Evolutionary conservation across 2,329 filamentous ascomycete species (phyloP).

Genomic region (Sarocladium brachiariae): DNA sequence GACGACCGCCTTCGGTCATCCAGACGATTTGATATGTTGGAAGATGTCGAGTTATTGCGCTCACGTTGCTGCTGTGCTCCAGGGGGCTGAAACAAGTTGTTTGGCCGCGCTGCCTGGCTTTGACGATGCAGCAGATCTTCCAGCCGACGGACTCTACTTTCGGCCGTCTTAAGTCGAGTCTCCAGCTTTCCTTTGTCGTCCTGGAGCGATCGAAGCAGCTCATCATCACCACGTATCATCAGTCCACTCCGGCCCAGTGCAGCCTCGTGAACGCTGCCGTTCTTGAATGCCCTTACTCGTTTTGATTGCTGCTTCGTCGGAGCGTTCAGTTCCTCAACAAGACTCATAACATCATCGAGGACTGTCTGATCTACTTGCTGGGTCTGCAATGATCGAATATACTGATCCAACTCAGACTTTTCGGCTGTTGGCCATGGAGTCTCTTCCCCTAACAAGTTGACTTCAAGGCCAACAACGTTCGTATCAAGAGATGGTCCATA

Average conservation of each 20-base stretch:
- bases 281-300: slow-evolving; percentile 88
- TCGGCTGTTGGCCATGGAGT: slow-evolving; percentile 72
- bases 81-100: slow-evolving; percentile 47
- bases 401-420: slow-evolving; percentile 69
- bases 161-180: slow-evolving; percentile 70
- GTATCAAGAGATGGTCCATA: slow-evolving; percentile 63
- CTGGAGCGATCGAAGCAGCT: slow-evolving; percentile 68
- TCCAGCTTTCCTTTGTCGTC: slow-evolving; percentile 74
- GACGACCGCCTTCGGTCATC: slow-evolving; percentile 41
- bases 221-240: slow-evolving; percentile 79
- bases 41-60: slow-evolving; percentile 42
- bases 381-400: slow-evolving; percentile 58
- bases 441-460: slow-evolving; percentile 75
- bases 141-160: slow-evolving; percentile 82
- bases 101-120: slow-evolving; percentile 49
- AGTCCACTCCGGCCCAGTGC: slow-evolving; percentile 80
- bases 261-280: slow-evolving; percentile 90
- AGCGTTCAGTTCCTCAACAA: slow-evolving; percentile 70
- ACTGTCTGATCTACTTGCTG: slow-evolving; percentile 60
- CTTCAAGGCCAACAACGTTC: slow-evolving; percentile 69
- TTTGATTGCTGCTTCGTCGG: slow-evolving; percentile 84
- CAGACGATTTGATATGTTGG: slow-evolving; percentile 35
- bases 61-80: slow-evolving; percentile 37
- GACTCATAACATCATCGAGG: slow-evolving; percentile 65
- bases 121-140: slow-evolving; percentile 91